phyloP scores from a whole-genome alignment of 2,329 filamentous ascomycete genomes.

The Fusarium sp. region DNA sequence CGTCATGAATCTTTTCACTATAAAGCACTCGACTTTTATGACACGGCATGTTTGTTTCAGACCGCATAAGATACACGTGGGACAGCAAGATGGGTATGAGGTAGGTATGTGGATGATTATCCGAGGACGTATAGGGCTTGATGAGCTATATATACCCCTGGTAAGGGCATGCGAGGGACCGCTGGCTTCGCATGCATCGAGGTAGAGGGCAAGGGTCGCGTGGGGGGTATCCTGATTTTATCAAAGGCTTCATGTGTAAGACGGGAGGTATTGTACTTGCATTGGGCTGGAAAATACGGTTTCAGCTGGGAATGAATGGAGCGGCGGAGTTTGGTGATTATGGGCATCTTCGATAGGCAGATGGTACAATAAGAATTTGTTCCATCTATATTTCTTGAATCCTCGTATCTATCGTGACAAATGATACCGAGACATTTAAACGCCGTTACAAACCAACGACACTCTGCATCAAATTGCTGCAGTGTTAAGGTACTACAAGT shows the following conservation, averaged over 20 bases:
- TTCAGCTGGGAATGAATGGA: conserved; percentile 46
- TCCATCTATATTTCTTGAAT: conserved; percentile 11
- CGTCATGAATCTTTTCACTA: conserved; percentile 44
- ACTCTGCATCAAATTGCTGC: neutral
- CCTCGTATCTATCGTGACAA: conserved; percentile 5
- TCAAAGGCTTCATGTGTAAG: conserved; percentile 36
- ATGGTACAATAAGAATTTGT: conserved; percentile 42
- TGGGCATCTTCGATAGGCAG: conserved; percentile 43
- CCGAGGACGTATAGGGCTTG: conserved; percentile 31
- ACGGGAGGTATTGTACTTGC: conserved; percentile 40
- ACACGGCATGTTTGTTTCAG: conserved; percentile 39
- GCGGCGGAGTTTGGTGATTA: conserved; percentile 51
- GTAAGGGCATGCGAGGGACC: conserved; percentile 11
- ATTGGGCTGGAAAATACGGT: conserved; percentile 44
- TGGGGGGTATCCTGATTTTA: conserved; percentile 23
- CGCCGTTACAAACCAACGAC: neutral
- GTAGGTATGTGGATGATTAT: conserved; percentile 15
- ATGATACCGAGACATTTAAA: neutral
- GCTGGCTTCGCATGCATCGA: conserved; percentile 3
- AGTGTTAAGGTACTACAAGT: conserved; percentile 53
- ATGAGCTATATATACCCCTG: conserved; percentile 39
- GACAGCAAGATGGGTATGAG: conserved; percentile 15
- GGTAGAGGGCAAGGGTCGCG: conserved; percentile 18
- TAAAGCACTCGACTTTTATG: conserved; percentile 45
- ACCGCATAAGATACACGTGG: conserved; percentile 35